Evolutionary conservation across 2,329 filamentous ascomycete species (phyloP).

Genomic region (Colletotrichum brevisporum): DNA sequence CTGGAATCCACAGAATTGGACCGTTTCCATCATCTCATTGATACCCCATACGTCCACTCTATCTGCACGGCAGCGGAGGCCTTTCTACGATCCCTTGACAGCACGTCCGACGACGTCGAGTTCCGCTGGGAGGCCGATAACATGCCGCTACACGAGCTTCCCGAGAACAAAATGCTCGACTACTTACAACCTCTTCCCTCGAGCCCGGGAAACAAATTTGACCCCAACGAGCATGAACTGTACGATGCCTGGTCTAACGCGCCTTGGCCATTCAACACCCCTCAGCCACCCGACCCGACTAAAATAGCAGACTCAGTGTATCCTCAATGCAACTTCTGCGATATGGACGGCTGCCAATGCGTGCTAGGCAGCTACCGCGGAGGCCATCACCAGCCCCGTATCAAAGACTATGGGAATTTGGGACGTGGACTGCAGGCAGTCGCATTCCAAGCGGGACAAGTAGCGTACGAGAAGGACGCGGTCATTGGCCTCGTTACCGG

Average conservation of each 20-base stretch:
- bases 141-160: neutral
- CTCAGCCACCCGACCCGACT: constrained; percentile 14
- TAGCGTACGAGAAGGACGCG: constrained; percentile 8
- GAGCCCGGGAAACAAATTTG: neutral
- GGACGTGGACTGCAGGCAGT: constrained; percentile 18
- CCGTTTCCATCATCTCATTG: neutral
- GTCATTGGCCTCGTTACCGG: neutral
- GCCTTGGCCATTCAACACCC: neutral
- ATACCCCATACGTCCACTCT: neutral
- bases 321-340: constrained; percentile 20
- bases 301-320: neutral
- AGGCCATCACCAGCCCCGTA: neutral
- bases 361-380: neutral
- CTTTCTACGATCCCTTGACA: neutral
- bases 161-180: neutral
- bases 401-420: constrained; percentile 3
- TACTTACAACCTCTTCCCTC: neutral
- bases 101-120: neutral
- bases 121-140: neutral
- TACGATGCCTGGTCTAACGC: neutral
- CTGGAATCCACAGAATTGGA: neutral
- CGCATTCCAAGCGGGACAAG: neutral
- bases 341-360: constrained; percentile 3
- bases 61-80: neutral
- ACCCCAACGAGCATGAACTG: neutral